Evolutionary conservation across 257 asterid species (phyloP).

Genomic region (Capsicum baccatum): DNA sequence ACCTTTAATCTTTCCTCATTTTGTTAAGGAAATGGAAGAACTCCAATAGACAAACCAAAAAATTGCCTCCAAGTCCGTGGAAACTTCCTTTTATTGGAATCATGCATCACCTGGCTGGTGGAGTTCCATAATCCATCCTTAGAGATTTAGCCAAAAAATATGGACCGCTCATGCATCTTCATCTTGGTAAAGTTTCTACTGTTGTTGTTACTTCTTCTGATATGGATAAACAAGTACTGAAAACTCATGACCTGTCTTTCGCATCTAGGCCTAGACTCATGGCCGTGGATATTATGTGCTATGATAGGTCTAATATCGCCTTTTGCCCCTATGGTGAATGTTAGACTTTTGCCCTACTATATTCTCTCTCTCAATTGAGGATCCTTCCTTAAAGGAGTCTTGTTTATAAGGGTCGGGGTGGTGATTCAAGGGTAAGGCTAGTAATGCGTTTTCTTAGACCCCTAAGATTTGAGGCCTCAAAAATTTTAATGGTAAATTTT

Average conservation of each 20-base stretch:
- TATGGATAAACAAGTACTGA: neutral
- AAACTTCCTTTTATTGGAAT: neutral
- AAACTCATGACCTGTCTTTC: neutral
- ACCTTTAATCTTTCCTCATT: neutral
- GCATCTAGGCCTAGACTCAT: neutral
- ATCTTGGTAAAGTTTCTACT: neutral
- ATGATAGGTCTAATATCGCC: neutral
- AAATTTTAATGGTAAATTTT: too few species aligned
- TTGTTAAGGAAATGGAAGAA: neutral
- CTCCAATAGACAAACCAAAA: neutral
- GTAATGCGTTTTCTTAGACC: too few species aligned
- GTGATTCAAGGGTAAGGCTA: too few species aligned
- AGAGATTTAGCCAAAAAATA: neutral
- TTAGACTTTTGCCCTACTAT: too few species aligned
- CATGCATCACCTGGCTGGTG: neutral
- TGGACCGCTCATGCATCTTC: neutral
- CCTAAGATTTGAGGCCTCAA: too few species aligned
- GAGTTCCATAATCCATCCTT: neutral
- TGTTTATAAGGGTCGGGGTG: too few species aligned
- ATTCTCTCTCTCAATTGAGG: too few species aligned
- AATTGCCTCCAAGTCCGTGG: neutral
- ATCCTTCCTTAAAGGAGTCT: too few species aligned
- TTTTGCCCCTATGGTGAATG: neutral
- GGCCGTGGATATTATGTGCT: neutral
- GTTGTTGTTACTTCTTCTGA: constrained; percentile 5